Evolutionary conservation across 1,284 basidiomycete species (phyloP), one percentile per base, ranked within the genome.

Genomic region (Irpex sp.): DNA sequence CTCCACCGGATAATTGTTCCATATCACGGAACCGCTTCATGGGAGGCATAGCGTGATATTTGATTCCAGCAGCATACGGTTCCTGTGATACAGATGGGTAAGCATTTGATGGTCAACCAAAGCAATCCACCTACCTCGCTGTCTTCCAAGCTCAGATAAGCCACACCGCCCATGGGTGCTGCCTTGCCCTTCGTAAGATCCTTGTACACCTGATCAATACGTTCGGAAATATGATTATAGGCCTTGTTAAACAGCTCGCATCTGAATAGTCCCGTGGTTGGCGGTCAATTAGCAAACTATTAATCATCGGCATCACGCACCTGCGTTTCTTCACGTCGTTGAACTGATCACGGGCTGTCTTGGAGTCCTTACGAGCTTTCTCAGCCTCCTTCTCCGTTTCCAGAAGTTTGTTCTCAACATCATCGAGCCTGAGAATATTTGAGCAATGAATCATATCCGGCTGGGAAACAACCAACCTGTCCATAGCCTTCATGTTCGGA

Each of bases 1-100:
- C 97, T 26, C 97, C 97, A 60, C 97, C 97, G 0, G 95, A 98
- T 4, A 99, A 81, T 74, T 98, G 96, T 65, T 98, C 96, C 93
- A 99, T 99, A 75, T 99, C 97, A 67, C 96, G 86, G 83, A 99
- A 99, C 5, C 95, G 92, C 76, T 99, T 99, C 89, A 98, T 97
- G 0, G 96, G 96, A 0, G 97, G 97, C 93, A 99, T 99, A 0
- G 96, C 95, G 74, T 98, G 96, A 74, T 98, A 99, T 76, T 97
- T 97, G 78, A 99, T 94, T 62, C 97, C 97, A 33, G 90, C 92
- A 26, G 86, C 84, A 71, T 99, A 99, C 0, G 97, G 97, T 82
- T 99, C 97, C 92, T 97, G 64, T 56, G 19, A 43, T 26, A 49
- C 6, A 56, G 35, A 36, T 33, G 31, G 31, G 31, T 33, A 33